Percentiles rank a stretch among this genome's conserved stretches.
phyloP scores from a whole-genome alignment of 2,329 filamentous ascomycete genomes.

The Xylariaceae sp. region DNA sequence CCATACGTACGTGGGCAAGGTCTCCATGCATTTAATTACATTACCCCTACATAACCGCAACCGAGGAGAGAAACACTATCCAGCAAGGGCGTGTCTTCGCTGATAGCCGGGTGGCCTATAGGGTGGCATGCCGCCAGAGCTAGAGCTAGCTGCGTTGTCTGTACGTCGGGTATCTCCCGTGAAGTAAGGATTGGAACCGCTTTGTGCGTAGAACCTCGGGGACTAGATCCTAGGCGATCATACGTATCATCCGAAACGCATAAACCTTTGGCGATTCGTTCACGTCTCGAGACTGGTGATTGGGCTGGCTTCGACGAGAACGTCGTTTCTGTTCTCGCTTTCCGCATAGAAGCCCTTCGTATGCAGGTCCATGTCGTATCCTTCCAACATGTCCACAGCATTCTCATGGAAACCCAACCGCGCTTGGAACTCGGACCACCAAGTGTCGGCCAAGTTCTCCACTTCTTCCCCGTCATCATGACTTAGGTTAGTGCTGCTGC shows the following conservation, averaged over 20 bases:
- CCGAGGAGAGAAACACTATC: constrained; percentile 1
- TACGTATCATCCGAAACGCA: not conserved
- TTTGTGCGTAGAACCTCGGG: not conserved
- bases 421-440: constrained; percentile 21
- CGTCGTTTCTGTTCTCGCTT: not conserved
- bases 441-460: constrained; percentile 8
- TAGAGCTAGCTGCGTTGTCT: not conserved
- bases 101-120: not conserved
- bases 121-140: constrained; percentile 7
- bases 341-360: not conserved
- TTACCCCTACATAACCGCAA: not conserved
- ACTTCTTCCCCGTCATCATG: not conserved
- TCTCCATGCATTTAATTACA: not conserved
- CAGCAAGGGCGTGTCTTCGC: constrained; percentile 2
- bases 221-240: not conserved
- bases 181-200: constrained; percentile 13
- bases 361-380: constrained; percentile 7
- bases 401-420: constrained; percentile 20
- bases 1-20: constrained; percentile 9
- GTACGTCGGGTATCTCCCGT: constrained; percentile 2
- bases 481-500: not conserved
- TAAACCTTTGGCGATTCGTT: constrained; percentile 5
- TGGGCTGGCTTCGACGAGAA: constrained; percentile 11
- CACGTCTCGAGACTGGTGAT: constrained; percentile 13
- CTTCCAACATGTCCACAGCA: not conserved